A percentile compares a stretch with the other conserved stretches of the same genome.
phyloP scores from a whole-genome alignment of 2,329 filamentous ascomycete genomes.

The Tolypocladium capitatum region DNA sequence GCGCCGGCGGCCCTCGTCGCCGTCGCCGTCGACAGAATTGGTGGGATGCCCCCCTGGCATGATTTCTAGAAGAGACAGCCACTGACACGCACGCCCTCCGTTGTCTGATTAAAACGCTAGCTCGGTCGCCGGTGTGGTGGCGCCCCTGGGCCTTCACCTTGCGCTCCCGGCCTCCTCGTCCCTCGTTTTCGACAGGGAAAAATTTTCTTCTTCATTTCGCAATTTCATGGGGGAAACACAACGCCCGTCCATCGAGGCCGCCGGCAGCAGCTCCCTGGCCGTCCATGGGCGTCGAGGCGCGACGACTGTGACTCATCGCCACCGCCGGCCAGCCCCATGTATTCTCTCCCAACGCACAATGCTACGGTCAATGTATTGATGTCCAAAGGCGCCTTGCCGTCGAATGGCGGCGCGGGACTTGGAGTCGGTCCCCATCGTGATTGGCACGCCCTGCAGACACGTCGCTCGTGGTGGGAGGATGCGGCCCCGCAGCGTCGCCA shows the following conservation, averaged over 20 bases:
- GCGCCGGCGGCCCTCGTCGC: not conserved
- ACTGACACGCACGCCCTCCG: conserved; percentile 1
- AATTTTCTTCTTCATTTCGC: conserved; percentile 8
- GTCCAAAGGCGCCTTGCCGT: conserved; percentile 10
- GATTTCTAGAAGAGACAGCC: conserved; percentile 6
- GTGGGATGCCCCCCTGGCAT: not conserved
- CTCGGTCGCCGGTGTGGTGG: conserved; percentile 3
- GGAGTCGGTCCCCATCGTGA: conserved; percentile 1
- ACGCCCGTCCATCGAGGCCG: not conserved
- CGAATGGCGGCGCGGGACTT: conserved; percentile 7
- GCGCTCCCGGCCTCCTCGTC: conserved; percentile 1
- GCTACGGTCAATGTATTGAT: conserved; percentile 10
- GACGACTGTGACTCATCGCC: conserved; percentile 4
- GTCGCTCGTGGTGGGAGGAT: conserved; percentile 1
- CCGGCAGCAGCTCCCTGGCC: not conserved
- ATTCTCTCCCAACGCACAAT: conserved; percentile 9
- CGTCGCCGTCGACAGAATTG: not conserved
- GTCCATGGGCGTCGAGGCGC: not conserved
- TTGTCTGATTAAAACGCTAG: conserved; percentile 3
- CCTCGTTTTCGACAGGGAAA: conserved; percentile 6
- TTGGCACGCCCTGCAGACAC: conserved; percentile 7
- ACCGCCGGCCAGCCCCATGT: not conserved
- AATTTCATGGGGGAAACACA: not conserved
- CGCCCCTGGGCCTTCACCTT: not conserved
- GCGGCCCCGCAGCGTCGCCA: not conserved